Conservation (phyloP, 106 monocot species). For the Alisma plantagoaquatica region DNA sequence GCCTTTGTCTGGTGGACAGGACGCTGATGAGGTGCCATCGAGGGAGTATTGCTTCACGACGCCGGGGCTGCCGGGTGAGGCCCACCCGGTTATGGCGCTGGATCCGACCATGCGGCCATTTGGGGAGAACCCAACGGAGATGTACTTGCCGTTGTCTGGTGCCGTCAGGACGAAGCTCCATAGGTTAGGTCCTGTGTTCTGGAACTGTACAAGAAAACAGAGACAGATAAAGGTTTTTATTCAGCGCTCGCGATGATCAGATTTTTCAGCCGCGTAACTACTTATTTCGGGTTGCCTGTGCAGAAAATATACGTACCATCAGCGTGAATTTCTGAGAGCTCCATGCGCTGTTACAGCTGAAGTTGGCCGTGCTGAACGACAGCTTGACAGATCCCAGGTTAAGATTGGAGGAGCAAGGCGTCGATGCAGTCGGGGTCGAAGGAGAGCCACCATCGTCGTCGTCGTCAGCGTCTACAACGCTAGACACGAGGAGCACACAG, state of each 20-base stretch:
- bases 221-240: not conserved
- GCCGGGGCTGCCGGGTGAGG: conserved; percentile 3
- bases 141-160: conserved; percentile 9
- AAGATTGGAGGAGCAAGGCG: not conserved
- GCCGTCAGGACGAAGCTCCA: conserved; percentile 18
- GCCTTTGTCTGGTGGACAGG: conserved; percentile 14
- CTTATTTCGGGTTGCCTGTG: not conserved
- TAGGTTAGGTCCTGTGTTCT: conserved; percentile 3
- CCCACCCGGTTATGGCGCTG: conserved; percentile 16
- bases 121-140: conserved; percentile 17
- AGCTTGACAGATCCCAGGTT: not conserved
- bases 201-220: not conserved
- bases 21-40: conserved; percentile 1
- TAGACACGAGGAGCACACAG: too few relatives aligned
- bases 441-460: not conserved
- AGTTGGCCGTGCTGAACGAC: conserved; percentile 2
- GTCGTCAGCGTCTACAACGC: not conserved
- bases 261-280: too few relatives aligned
- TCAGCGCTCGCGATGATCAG: not conserved
- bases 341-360: conserved; percentile 13
- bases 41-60: conserved; percentile 11
- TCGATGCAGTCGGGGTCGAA: not conserved
- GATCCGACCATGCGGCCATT: conserved; percentile 8
- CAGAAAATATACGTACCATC: not conserved
- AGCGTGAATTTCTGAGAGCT: conserved; percentile 10